Evolutionary conservation across 2,329 filamentous ascomycete genomes (phyloP).

Genomic region (Rhynchosporium graminicola): DNA sequence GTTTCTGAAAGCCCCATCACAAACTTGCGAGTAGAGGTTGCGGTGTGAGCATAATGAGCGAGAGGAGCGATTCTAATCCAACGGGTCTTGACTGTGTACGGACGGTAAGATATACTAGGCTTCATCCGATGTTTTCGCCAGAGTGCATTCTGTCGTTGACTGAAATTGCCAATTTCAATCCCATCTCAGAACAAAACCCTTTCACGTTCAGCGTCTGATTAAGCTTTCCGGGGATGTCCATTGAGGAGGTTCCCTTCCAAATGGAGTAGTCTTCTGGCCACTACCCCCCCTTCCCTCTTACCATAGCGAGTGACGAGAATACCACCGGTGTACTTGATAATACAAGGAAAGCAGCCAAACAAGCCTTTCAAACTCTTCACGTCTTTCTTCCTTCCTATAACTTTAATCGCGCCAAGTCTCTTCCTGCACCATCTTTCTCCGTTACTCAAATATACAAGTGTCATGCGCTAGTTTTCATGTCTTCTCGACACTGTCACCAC

Average conservation of each 20-base stretch:
- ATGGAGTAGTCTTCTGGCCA: conserved; percentile 4
- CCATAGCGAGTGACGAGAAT: conserved; percentile 18
- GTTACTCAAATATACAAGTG: no score
- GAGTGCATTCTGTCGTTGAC: conserved; percentile 43
- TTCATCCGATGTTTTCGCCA: conserved; percentile 43
- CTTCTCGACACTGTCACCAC: no score
- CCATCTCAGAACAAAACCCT: conserved; percentile 40
- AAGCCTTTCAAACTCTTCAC: no score
- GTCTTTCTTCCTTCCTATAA: no score
- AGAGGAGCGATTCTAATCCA: conserved; percentile 40
- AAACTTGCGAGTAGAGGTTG: conserved; percentile 36
- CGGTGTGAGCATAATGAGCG: conserved; percentile 43
- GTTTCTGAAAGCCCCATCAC: conserved; percentile 44
- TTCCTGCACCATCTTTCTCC: no score
- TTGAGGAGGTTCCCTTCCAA: conserved; percentile 34
- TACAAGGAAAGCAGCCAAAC: no score
- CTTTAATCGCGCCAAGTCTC: no score
- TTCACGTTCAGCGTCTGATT: conserved; percentile 37
- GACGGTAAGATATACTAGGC: conserved; percentile 41
- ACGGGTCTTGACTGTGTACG: conserved; percentile 40
- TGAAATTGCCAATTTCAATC: conserved; percentile 34
- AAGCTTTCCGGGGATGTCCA: conserved; percentile 39
- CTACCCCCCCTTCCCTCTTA: conserved; percentile 10
- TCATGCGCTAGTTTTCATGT: no score
- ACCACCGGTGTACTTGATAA: no score